A percentile compares a stretch with the other conserved stretches of the same genome.
phyloP scores from a whole-genome alignment of 495 filamentous ascomycete genomes.

The Neohortaea acidophila region DNA sequence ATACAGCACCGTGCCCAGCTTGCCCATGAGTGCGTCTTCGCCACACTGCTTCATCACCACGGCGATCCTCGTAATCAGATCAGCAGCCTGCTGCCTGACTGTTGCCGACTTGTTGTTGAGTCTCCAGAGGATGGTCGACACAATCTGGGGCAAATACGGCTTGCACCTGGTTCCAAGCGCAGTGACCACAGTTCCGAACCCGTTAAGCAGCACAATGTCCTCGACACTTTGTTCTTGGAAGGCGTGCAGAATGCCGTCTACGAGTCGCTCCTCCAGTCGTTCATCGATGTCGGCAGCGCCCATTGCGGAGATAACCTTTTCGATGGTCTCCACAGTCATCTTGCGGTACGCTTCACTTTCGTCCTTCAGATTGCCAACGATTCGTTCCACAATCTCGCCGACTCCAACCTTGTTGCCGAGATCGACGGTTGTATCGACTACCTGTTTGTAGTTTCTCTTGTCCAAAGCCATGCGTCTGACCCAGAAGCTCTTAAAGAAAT shows the following conservation, averaged over 20 bases:
- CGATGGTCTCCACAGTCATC: conserved; percentile 96
- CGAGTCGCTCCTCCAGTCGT: conserved; percentile 76
- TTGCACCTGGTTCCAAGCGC: conserved; percentile 88
- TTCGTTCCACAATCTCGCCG: conserved; percentile 82
- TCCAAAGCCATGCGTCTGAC: conserved; percentile 92
- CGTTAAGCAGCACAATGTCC: conserved; percentile 90
- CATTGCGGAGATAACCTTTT: conserved; percentile 84
- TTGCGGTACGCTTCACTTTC: conserved; percentile 97
- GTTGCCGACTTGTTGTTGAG: conserved; percentile 95
- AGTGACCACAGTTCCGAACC: conserved; percentile 97
- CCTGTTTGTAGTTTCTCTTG: conserved; percentile 90
- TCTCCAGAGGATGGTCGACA: conserved; percentile 90
- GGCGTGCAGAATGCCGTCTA: conserved; percentile 90
- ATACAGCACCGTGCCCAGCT: conserved; percentile 90
- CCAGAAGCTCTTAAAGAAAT: conserved; percentile 99
- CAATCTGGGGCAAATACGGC: conserved; percentile 90
- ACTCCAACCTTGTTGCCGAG: conserved; percentile 93
- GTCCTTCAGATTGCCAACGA: conserved; percentile 92
- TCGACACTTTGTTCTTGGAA: conserved; percentile 99
- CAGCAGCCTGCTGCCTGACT: conserved; percentile 91
- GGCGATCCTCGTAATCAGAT: conserved; percentile 89
- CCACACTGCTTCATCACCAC: conserved; percentile 98
- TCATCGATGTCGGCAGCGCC: conserved; percentile 90
- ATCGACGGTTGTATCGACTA: conserved; percentile 96
- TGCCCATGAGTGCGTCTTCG: conserved; percentile 89